phyloP scores from a whole-genome alignment of 306 rosid genomes.

The Benincasa hispida region DNA sequence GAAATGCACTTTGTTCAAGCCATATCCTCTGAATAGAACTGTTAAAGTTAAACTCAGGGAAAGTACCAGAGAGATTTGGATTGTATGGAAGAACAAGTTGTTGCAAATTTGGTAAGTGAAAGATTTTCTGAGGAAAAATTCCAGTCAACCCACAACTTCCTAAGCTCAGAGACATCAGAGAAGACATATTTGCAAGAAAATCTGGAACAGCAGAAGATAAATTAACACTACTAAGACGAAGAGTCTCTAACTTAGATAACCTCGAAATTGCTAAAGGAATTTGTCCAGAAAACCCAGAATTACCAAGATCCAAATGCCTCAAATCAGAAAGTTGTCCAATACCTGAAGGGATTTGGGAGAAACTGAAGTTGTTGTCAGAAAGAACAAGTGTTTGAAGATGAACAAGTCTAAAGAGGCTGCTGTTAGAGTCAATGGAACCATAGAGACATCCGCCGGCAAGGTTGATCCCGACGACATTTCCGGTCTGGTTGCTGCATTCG shows the following conservation, averaged over 20 bases:
- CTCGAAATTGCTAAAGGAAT: conserved; percentile 13
- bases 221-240: background rate
- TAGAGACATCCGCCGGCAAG: background rate
- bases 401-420: conserved; percentile 1
- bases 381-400: conserved; percentile 16
- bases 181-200: background rate
- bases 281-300: background rate
- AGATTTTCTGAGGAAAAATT: background rate
- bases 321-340: conserved; percentile 4
- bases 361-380: conserved; percentile 13
- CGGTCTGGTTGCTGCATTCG: background rate
- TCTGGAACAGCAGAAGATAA: conserved; percentile 3
- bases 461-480: background rate
- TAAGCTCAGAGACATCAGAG: background rate
- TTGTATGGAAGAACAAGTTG: background rate
- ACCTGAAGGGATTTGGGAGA: conserved; percentile 10
- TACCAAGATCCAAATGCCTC: conserved; percentile 7
- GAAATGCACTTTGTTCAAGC: background rate
- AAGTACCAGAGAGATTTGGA: conserved; percentile 12
- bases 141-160: background rate
- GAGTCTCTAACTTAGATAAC: background rate
- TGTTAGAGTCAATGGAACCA: background rate
- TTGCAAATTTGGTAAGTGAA: conserved; percentile 3
- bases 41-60: conserved; percentile 19
- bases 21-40: background rate